Conservation (phyloP, 768 basidiomycete species). For the Dioszegia crocea region DNA sequence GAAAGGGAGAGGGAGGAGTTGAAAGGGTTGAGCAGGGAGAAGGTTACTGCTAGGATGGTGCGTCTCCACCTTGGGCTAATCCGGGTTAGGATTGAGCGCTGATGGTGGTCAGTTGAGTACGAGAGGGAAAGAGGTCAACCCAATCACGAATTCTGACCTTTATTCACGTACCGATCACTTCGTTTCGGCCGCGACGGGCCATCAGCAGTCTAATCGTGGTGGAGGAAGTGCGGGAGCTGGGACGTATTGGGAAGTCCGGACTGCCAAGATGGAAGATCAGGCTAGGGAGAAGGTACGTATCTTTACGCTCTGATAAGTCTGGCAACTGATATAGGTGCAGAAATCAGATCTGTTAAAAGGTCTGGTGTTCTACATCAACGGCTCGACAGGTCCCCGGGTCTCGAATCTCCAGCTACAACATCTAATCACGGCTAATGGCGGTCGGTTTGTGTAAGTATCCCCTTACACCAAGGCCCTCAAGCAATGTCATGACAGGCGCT, state of each 20-base stretch:
- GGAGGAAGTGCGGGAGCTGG: constrained; percentile 34
- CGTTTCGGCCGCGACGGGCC: constrained; percentile 40
- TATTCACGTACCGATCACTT: constrained; percentile 42
- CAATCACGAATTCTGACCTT: constrained; percentile 45
- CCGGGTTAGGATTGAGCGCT: not conserved
- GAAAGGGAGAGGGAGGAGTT: constrained; percentile 18
- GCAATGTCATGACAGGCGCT: not conserved
- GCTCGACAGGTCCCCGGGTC: constrained; percentile 35
- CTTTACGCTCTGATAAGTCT: not conserved
- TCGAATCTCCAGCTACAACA: constrained; percentile 43
- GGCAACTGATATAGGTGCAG: constrained; percentile 3
- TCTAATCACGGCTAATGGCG: constrained; percentile 39
- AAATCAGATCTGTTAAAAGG: constrained; percentile 24
- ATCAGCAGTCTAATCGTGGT: constrained; percentile 41
- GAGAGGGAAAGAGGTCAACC: constrained; percentile 33
- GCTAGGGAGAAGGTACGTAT: constrained; percentile 30
- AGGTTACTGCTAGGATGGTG: constrained; percentile 33
- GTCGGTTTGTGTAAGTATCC: constrained; percentile 29
- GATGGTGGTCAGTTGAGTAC: constrained; percentile 23
- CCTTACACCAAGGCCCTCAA: not conserved
- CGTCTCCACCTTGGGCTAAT: not conserved
- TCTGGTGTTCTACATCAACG: constrained; percentile 42
- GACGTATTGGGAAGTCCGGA: constrained; percentile 43
- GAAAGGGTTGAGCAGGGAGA: constrained; percentile 15
- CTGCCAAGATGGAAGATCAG: constrained; percentile 38